Evolutionary conservation across 1,139 yeast species (phyloP), one percentile per base, ranked within the genome.

Genomic region (Geotrichum histeridarum): DNA sequence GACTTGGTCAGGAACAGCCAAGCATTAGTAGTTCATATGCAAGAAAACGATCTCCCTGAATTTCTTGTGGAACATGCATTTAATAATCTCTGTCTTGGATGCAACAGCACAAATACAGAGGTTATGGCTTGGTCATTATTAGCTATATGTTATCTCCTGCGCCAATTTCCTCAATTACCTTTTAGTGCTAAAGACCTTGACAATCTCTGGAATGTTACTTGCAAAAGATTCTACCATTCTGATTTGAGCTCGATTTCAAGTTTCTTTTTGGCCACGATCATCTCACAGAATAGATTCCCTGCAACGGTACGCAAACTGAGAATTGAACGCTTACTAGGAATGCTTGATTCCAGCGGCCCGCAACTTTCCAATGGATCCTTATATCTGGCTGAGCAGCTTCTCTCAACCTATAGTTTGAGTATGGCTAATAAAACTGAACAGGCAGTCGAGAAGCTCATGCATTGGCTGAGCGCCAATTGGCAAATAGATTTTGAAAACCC

Each of bases 291-390:
- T 30, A 44, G 45, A 18, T 12, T 53, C 1, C 37, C 53, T 11
- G 45, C 50, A 2, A n/a, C 43, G 12, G 30, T 22, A 2, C 42
- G 46, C 22, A 38, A 44, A 14, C 32, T 43, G 2, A 35, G 50
- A 12, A 39, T 49, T 22, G 55, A 53, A 17, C 31, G 55, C 12
- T 30, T 53, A 8, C 38, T 53, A 8, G 50, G 53, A 15, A 49
- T 53, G 53, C 49, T 54, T 43, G 54, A 50, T 38, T 43, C 50
- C 2, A 54, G 54, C 47, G 56, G 56, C 30, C 54, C 56, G 4
- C 36, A 27, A 6, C 31, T 50, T 14, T 54, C 56, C 12, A 54
- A 46, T 42, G 56, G 56, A 9, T 46, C 54, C 4, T 17, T 45
- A 7, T 11, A 45, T 6, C 43, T 49, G n/a, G 47, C 50, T 4